Evolutionary conservation across 1,139 yeast genomes (phyloP), one percentile per base, ranked within the genome.

Genomic region (Yamadazyma sp.): DNA sequence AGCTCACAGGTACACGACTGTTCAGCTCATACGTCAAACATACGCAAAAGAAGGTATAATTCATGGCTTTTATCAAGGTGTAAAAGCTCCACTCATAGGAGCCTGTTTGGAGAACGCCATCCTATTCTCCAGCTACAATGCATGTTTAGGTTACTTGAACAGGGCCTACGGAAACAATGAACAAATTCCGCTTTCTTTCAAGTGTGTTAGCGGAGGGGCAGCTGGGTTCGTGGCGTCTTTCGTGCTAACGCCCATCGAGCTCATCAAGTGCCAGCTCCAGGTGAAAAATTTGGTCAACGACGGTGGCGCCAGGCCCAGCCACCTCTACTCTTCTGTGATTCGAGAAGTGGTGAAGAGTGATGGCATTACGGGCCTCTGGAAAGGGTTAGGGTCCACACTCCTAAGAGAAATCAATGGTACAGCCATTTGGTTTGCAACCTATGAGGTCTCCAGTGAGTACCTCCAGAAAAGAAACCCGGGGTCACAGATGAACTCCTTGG

Each of bases 351-450:
- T 77, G 18, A 52, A 50, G 10, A 59, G 64, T 3, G 70, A 76
- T 12, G 97, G 97, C 0, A 9, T 87, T 0, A 2, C 42, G 10
- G 77, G 77, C 2, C 56, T 72, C 30, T 91, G 96, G 96, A 79
- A 78, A 45, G 98, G 98, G 1, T 89, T 89, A 49, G 69, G 81
- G 1, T 83, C 95, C n/a, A 91, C 98, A 0, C 64, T 88, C 41
- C 48, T 87, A 2, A 74, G 98, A 53, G 98, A 91, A 59, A 75
- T 87, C 28, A 83, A 89, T 18, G 98, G 98, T 5, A 87, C 96
- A 1, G 87, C 95, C 3, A 81, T 92, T 3, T 91, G 97, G 97
- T 91, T 91, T 63, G 94, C 96, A 0, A 79, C 92, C 25, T 88
- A 88, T 58, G 96, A 88, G 56, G 64, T 72, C 36, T 64, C 78